Conservation (phyloP, 2,329 filamentous ascomycete genomes). For the Lachnellula willkommii region DNA sequence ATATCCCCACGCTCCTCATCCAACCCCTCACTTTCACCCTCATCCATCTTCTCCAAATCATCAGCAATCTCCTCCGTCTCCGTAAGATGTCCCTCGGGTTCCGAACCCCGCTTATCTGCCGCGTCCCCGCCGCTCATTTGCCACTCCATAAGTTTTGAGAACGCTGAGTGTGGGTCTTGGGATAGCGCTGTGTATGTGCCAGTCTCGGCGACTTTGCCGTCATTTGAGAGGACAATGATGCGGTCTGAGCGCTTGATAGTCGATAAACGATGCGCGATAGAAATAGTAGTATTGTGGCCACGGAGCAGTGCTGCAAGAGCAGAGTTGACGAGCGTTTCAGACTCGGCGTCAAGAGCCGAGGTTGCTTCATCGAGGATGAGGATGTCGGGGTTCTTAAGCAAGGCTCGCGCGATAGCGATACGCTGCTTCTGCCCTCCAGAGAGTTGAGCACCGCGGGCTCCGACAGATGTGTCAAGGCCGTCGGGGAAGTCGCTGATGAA, state of each 20-base stretch:
- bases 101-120: conserved; percentile 34
- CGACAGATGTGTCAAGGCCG: conserved; percentile 88
- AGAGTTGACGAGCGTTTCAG: conserved; percentile 91
- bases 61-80: conserved; percentile 26
- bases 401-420: conserved; percentile 90
- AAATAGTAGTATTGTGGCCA: conserved; percentile 92
- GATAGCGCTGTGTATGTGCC: conserved; percentile 78
- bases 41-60: conserved; percentile 19
- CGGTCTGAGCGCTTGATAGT: conserved; percentile 95
- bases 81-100: conserved; percentile 26
- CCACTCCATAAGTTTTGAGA: conserved; percentile 97
- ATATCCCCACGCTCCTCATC: conserved; percentile 10
- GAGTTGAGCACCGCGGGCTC: conserved; percentile 84
- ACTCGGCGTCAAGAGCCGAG: conserved; percentile 91
- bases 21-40: conserved; percentile 15
- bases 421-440: conserved; percentile 97
- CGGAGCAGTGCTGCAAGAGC: conserved; percentile 75
- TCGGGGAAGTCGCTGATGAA: conserved; percentile 97
- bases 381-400: conserved; percentile 95
- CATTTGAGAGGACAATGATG: conserved; percentile 83
- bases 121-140: conserved; percentile 84
- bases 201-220: conserved; percentile 86
- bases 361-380: conserved; percentile 95
- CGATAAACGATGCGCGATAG: conserved; percentile 89
- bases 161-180: conserved; percentile 69